Evolutionary conservation across 495 filamentous ascomycete species (phyloP), one percentile per base, ranked within the genome.

Genomic region (Penicillium turbatum): DNA sequence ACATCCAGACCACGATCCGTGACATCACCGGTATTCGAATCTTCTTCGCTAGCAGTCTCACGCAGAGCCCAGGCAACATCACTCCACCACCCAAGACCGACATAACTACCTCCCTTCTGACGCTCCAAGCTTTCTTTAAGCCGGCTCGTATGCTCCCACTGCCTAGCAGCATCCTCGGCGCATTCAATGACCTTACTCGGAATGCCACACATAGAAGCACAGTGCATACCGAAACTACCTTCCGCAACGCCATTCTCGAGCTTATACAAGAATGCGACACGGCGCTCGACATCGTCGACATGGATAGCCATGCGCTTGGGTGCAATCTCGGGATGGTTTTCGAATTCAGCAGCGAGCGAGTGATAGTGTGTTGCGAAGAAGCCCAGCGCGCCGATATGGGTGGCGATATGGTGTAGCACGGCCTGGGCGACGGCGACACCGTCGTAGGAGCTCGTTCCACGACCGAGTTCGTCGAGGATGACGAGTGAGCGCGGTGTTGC

Each of bases 361-460:
- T 96, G 95, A 68, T 99, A 99, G 65, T 99, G 93, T 0, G 95
- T 99, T 5, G 93, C 93, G 68, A 99, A 99, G 82, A 96, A 97
- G 29, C 95, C 93, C 26, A 95, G 66, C 34, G 92, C 95, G 54
- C 95, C 95, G 42, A 96, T 87, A 65, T 96, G 89, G 6, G 88
- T 89, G 17, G 93, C 92, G 37, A 97, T 80, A 60, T 99, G 92
- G 66, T 97, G 92, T 34, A 99, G 82, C 1, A 97, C 93, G 1
- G 93, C 89, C 70, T 99, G 91, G 6, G 93, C 93, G 15, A 99
- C 93, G 2, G 93, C 93, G 2, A 98, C 89, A 41, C 93, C 93
- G 60, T 99, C 93, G 71, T 97, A 96, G 17, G 86, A 90, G 39
- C 84, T 89, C 3, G 93, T 99, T 50, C 93, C 93, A 39, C 93